Evolutionary conservation across 352 stramenopile species (phyloP).

Genomic region (Phytopythium helicoides): DNA sequence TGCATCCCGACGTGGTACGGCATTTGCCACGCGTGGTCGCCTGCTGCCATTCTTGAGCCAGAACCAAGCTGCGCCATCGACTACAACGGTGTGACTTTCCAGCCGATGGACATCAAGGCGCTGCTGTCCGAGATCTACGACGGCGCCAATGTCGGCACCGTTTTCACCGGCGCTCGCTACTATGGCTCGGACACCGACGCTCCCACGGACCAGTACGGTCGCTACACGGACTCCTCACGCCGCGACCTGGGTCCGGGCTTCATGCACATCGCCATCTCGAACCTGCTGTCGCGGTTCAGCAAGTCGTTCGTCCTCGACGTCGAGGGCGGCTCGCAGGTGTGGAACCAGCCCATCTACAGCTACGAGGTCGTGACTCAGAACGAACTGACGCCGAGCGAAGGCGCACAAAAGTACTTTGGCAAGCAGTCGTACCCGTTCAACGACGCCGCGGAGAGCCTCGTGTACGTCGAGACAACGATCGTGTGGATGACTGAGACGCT

Average conservation of each 20-base stretch:
- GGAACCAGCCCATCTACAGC: slow-evolving; percentile 60
- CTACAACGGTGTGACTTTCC: slow-evolving; percentile 45
- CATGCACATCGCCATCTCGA: slow-evolving; percentile 45
- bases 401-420: slow-evolving; percentile 35
- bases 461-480: slow-evolving; percentile 40
- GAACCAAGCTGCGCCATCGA: slow-evolving; percentile 44
- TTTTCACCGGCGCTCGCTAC: slow-evolving; percentile 44
- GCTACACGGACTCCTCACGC: slow-evolving; percentile 30
- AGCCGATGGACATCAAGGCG: slow-evolving; percentile 47
- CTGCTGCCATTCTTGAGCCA: slow-evolving; percentile 32
- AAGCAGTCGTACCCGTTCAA: slow-evolving; percentile 55
- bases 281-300: slow-evolving; percentile 41
- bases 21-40: slow-evolving; percentile 49
- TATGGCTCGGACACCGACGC: slow-evolving; percentile 13
- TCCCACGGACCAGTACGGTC: slow-evolving; percentile 40
- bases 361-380: slow-evolving; percentile 32
- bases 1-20: slow-evolving; percentile 47
- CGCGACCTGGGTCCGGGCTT: slow-evolving; percentile 53
- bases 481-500: slow-evolving; percentile 42
- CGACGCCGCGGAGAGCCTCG: slow-evolving; percentile 28
- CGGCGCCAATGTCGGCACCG: slow-evolving; percentile 23
- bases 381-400: slow-evolving; percentile 27
- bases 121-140: slow-evolving; percentile 43
- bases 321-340: slow-evolving; percentile 31
- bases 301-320: slow-evolving; percentile 43